Evolutionary conservation across 345 rosid species (phyloP), one percentile per base, ranked within the genome.

Genomic region (Lenwebbia sp.): DNA sequence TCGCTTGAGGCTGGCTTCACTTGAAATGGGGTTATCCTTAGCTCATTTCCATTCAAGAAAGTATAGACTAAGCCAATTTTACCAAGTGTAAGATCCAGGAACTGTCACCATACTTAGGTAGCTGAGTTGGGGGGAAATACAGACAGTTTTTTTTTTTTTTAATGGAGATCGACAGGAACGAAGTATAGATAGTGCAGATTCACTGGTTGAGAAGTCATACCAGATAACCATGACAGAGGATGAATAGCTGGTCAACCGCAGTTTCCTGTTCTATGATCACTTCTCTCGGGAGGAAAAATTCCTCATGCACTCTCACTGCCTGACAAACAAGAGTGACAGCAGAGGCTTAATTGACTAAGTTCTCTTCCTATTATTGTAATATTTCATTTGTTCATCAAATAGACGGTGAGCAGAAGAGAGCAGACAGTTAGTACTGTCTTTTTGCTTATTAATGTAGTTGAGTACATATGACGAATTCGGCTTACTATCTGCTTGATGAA

Each of bases 401-500:
- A 37, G 81, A 37, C 3, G 25, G 81, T 37, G 4, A 70, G 81
- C 47, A 9, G 41, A 70, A 70, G 6, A 37, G 13, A 70, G 81
- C 81, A 37, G 81, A 37, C 81, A 37, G 47, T 17, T 25, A 23
- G 5, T 4, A 70, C 47, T 5, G 47, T 70, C 47, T 37, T 10
- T 19, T 37, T 4, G 81, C 81, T 37, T 37, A 37, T 70, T 19
- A 37, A 70, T 4, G 21, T 85, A 41, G 37, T 40, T 54, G 58
- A 22, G 83, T 53, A 40, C 17, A 9, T 83, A 37, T 83, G 23
- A 50, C 40, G 26, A 83, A 25, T 62, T 62, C 54, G 52, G 82
- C 96, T 94, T 93, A 96, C 99, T 74, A 94, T 93, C 82, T 94
- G 95, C 92, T 95, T 95, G 82, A 94, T 91, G 95, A 95, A 96